Percentiles rank a stretch among this genome's conserved stretches.
These are phyloP conservation scores for Backusella australiensis DNA, from an alignment of 192 early-diverging fungal genomes.

Conservation along the genomic window DNA sequence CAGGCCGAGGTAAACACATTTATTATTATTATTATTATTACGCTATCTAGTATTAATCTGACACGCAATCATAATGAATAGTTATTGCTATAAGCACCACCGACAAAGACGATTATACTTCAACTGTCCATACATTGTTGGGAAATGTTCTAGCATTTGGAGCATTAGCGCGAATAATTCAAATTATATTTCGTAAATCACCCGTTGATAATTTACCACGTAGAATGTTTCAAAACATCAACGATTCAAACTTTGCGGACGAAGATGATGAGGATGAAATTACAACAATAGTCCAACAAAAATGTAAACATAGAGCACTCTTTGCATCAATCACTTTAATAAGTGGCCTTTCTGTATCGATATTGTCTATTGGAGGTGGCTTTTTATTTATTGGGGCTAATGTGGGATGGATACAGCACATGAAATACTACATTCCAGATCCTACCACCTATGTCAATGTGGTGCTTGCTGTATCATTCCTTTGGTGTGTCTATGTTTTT, in stretches of 20 bases:
- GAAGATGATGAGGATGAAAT: slow-evolving; percentile 12
- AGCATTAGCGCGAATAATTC: slow-evolving; percentile 4
- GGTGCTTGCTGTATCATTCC: slow-evolving; percentile 37
- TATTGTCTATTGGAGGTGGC: slow-evolving; percentile 37
- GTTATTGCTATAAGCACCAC: not conserved
- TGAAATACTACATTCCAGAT: slow-evolving; percentile 37
- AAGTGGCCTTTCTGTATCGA: slow-evolving; percentile 35
- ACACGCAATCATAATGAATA: not conserved
- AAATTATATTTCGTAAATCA: slow-evolving; percentile 24
- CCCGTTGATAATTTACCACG: slow-evolving; percentile 20
- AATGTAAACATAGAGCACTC: slow-evolving; percentile 17
- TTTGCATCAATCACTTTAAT: slow-evolving; percentile 36
- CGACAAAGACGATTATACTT: slow-evolving; percentile 2
- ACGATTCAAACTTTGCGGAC: not conserved
- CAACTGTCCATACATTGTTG: slow-evolving; percentile 9
- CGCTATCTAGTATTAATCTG: not conserved
- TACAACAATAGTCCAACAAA: not conserved
- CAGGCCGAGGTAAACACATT: slow-evolving; percentile 27
- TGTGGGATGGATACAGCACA: slow-evolving; percentile 35
- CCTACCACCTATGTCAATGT: slow-evolving; percentile 43
- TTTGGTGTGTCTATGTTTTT: slow-evolving; percentile 29
- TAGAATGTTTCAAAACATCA: slow-evolving; percentile 7
- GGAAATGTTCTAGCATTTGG: slow-evolving; percentile 20
- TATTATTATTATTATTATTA: not conserved
- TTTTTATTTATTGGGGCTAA: slow-evolving; percentile 40